A percentile compares a stretch with the other conserved stretches of the same genome.
Evolutionary conservation across 2,329 filamentous ascomycete species (phyloP).

Genomic region (Aspergillus carbonarius): DNA sequence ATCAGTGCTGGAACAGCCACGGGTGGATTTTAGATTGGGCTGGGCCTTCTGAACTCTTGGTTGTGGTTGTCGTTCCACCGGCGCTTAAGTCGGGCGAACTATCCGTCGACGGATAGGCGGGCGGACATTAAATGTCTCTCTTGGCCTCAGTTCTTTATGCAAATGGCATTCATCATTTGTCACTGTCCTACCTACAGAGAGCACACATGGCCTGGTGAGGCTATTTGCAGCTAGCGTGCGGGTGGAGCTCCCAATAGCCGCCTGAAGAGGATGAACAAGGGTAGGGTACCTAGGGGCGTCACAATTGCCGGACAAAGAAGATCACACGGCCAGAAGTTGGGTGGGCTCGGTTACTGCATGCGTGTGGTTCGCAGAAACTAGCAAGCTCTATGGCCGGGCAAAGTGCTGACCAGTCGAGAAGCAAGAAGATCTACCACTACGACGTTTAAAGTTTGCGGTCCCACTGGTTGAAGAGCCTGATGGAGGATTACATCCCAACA

Average conservation of each 20-base stretch:
- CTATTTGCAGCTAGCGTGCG: background rate
- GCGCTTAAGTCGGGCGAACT: background rate
- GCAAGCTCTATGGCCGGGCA: background rate
- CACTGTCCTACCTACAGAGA: no score
- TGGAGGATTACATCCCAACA: background rate
- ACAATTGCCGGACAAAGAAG: background rate
- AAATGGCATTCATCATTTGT: background rate
- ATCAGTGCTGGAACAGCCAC: background rate
- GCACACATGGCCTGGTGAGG: background rate
- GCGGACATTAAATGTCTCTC: background rate
- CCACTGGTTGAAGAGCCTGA: constrained; percentile 1
- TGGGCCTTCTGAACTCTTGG: background rate
- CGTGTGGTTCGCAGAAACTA: background rate
- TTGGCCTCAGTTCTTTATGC: background rate
- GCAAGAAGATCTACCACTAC: background rate
- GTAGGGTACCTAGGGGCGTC: no score
- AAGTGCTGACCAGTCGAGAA: background rate
- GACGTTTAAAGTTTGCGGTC: constrained; percentile 3
- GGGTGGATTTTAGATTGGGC: background rate
- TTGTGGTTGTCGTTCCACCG: background rate
- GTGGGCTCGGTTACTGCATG: background rate
- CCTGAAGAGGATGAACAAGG: background rate
- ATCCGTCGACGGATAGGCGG: background rate
- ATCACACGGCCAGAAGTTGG: background rate
- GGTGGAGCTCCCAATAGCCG: background rate